A percentile compares a stretch with the other conserved stretches of the same genome.
phyloP scores from a whole-genome alignment of 257 asterid species.

The Phtheirospermum japonicum region DNA sequence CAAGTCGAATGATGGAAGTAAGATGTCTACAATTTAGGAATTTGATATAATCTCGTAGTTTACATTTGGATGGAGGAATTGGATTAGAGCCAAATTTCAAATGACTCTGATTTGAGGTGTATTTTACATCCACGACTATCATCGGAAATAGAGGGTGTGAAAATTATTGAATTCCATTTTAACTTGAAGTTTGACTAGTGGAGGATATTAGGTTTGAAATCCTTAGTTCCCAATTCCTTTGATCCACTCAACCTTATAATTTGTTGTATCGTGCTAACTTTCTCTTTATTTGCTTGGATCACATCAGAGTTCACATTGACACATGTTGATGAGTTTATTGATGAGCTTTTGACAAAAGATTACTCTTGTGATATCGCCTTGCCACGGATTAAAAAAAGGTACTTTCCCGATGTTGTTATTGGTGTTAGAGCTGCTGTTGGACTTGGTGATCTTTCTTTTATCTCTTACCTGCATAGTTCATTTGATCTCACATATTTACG shows the following conservation, averaged over 20 bases:
- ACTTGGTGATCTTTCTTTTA: not conserved
- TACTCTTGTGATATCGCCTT: slow-evolving; percentile 88
- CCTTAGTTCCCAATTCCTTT: not conserved
- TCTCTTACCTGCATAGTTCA: not conserved
- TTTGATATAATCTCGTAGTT: not conserved
- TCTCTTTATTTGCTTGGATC: slow-evolving; percentile 12
- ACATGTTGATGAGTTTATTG: slow-evolving; percentile 85
- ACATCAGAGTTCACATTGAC: slow-evolving; percentile 63
- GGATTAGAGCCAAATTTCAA: slow-evolving; percentile 3
- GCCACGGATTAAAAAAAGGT: slow-evolving; percentile 92
- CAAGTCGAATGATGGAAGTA: slow-evolving; percentile 65
- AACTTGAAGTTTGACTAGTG: not conserved
- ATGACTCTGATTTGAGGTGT: not conserved
- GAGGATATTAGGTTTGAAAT: not conserved
- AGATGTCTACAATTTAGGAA: slow-evolving; percentile 21
- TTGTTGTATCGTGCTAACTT: slow-evolving; percentile 6
- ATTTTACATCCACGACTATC: not conserved
- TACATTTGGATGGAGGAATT: not conserved
- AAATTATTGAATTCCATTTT: not conserved
- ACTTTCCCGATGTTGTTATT: no score
- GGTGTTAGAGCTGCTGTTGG: slow-evolving; percentile 5
- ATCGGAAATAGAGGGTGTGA: not conserved
- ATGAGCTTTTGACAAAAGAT: slow-evolving; percentile 80
- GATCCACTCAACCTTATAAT: not conserved
- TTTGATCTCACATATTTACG: not conserved